These are phyloP conservation scores for Pichia gijzeniarum DNA, from an alignment of 805 yeast genomes.

Conservation along the genomic window DNA sequence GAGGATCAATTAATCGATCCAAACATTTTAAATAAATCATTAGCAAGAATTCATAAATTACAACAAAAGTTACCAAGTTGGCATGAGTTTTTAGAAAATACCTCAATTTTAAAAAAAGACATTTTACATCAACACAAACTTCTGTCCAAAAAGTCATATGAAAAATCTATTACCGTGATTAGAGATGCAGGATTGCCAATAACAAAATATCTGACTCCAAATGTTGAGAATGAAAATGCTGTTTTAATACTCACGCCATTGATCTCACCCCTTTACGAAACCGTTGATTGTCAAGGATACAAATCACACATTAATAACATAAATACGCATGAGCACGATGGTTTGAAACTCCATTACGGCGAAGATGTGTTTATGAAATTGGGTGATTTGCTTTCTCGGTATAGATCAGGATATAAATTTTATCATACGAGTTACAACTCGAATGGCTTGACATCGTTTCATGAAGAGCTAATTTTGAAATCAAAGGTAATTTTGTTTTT, in stretches of 20 bases:
- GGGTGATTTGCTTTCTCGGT: conserved; percentile 40
- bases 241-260: conserved; percentile 31
- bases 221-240: conserved; percentile 19
- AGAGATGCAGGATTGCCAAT: conserved; percentile 51
- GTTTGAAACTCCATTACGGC: conserved; percentile 24
- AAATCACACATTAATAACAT: conserved; percentile 10
- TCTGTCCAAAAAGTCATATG: conserved; percentile 42
- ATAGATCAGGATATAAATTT: conserved; percentile 38
- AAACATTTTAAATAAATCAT: conserved; percentile 34
- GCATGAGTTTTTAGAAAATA: conserved; percentile 29
- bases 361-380: conserved; percentile 49
- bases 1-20: conserved; percentile 37
- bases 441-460: conserved; percentile 47
- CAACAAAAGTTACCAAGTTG: conserved; percentile 40
- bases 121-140: conserved; percentile 37
- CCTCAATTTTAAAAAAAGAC: conserved; percentile 30
- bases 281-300: conserved; percentile 8
- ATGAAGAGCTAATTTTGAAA: conserved; percentile 47
- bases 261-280: conserved; percentile 27
- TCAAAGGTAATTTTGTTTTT: conserved; percentile 45
- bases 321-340: not conserved
- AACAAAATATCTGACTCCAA: conserved; percentile 32
- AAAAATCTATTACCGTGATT: conserved; percentile 45
- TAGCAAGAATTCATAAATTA: conserved; percentile 38
- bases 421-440: conserved; percentile 57